These are phyloP conservation scores for Leccinum subrobustum DNA, from an alignment of 1,284 basidiomycete genomes.

Conservation along the genomic window DNA sequence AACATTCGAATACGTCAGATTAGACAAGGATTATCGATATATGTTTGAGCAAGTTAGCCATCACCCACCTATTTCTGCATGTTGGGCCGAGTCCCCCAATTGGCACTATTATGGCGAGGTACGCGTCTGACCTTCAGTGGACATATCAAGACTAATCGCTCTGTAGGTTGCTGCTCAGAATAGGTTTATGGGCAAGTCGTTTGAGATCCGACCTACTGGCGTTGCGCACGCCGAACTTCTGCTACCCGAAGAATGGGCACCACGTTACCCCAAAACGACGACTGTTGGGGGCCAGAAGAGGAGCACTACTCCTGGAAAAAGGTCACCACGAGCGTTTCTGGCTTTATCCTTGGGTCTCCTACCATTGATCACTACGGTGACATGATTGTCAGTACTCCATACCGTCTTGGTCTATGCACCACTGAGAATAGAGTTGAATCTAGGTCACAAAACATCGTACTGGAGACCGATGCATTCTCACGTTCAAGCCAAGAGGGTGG, in stretches of 20 bases:
- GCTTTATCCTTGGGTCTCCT: constrained; percentile 91
- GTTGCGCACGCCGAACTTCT: constrained; percentile 88
- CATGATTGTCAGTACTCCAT: constrained; percentile 68
- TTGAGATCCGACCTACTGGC: constrained; percentile 95
- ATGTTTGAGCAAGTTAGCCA: constrained; percentile 95
- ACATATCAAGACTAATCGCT: not conserved
- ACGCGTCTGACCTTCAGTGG: not conserved
- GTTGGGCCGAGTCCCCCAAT: constrained; percentile 85
- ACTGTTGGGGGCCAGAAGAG: constrained; percentile 40
- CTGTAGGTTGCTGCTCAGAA: constrained; percentile 85
- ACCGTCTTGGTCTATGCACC: not conserved
- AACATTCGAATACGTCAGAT: constrained; percentile 91
- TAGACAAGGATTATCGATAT: constrained; percentile 91
- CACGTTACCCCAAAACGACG: constrained; percentile 55
- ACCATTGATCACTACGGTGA: constrained; percentile 98
- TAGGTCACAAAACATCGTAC: constrained; percentile 92
- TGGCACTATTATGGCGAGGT: constrained; percentile 96
- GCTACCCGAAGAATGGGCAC: constrained; percentile 66
- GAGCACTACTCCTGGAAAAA: constrained; percentile 96
- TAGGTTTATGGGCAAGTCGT: constrained; percentile 94
- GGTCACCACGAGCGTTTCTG: constrained; percentile 90
- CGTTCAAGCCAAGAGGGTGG: constrained; percentile 97
- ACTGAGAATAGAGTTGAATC: constrained; percentile 1
- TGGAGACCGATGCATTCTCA: constrained; percentile 84
- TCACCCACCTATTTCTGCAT: constrained; percentile 97